Base-by-base conservation (phyloP, 202 grass and related monocot species). In the Setaria italica region DNA sequence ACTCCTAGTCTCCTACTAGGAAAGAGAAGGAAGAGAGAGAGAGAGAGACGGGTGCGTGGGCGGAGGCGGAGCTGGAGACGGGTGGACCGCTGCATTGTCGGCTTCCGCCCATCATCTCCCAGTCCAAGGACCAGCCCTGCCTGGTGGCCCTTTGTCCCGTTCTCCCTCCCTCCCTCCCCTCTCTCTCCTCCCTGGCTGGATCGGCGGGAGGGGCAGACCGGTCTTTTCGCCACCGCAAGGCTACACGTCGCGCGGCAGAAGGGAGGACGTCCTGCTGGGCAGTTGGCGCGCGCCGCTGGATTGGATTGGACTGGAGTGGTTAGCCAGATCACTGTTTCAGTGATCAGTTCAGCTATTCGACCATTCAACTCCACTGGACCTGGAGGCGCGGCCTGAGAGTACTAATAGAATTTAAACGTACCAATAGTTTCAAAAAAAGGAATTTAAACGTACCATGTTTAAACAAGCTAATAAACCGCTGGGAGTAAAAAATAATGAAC, bases 61-160 rank as follows among this genome's bases (percentile, higher is more conserved):
- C 25, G 25, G 25, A 25, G 25, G 25, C 25, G 25, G 25, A 25
- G 25, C 25, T 25, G 25, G 25, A 25, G 72, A 30, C 34, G 32
- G 25, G 56, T 80, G 50, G 88, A 93, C 88, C 88, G 89, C 86
- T 91, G 71, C 71, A 34, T 87, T 89, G 87, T 92, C 87, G 87
- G 80, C 72, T 74, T 86, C 54, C 66, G 59, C 21, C 47, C 80
- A 77, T 77, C 79, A 62, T 68, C 53, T 10, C 42, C 42, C 41
- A 25, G 41, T 41, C n/a, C 69, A 16, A 32, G 13, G 78, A 80
- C 78, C 48, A 21, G 62, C 2, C 41, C 13, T 47, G 39, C 39
- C 39, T 41, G 56, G 34, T 47, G 74, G 63, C 11, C 47, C 48
- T 33, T 73, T 76, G 80, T 77, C 70, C 70, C 72, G 82, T 88